Percentiles rank a stretch among this genome's conserved stretches.
phyloP scores from a whole-genome alignment of 345 rosid genomes.

The Salix caprea region DNA sequence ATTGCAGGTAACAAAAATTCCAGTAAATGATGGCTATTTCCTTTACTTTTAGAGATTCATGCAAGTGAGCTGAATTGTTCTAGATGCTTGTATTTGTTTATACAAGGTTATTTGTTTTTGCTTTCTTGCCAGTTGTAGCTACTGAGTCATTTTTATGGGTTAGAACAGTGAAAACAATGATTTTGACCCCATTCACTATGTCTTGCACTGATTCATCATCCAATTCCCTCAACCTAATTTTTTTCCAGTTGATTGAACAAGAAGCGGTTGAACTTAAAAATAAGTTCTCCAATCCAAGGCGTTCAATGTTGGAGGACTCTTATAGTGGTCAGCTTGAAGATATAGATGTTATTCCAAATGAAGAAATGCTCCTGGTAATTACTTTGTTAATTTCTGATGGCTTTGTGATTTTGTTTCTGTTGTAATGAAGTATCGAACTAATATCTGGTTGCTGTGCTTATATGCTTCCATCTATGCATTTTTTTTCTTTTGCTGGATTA shows the following conservation, averaged over 20 bases:
- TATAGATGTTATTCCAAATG: slow-evolving; percentile 89
- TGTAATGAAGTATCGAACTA: background rate
- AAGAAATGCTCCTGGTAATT: slow-evolving; percentile 83
- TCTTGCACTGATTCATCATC: background rate
- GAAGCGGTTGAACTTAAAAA: slow-evolving; percentile 82
- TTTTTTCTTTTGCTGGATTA: background rate
- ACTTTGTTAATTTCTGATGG: background rate
- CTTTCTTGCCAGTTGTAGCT: too few species aligned
- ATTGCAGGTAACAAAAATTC: slow-evolving; percentile 51
- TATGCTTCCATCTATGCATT: background rate
- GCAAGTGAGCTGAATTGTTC: too few species aligned
- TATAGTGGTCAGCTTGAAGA: slow-evolving; percentile 86
- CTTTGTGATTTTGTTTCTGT: background rate
- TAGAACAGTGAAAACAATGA: too few species aligned
- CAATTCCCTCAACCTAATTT: background rate
- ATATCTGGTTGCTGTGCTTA: background rate
- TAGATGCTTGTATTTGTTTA: background rate
- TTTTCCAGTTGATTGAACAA: slow-evolving; percentile 64
- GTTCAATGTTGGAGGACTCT: slow-evolving; percentile 71
- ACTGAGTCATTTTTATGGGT: too few species aligned
- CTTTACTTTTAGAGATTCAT: background rate
- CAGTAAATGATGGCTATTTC: background rate
- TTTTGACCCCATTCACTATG: too few species aligned
- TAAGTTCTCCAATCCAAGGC: slow-evolving; percentile 69
- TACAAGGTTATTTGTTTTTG: background rate